Evolutionary conservation across 306 rosid species (phyloP).

Genomic region (Castanospermum australe): DNA sequence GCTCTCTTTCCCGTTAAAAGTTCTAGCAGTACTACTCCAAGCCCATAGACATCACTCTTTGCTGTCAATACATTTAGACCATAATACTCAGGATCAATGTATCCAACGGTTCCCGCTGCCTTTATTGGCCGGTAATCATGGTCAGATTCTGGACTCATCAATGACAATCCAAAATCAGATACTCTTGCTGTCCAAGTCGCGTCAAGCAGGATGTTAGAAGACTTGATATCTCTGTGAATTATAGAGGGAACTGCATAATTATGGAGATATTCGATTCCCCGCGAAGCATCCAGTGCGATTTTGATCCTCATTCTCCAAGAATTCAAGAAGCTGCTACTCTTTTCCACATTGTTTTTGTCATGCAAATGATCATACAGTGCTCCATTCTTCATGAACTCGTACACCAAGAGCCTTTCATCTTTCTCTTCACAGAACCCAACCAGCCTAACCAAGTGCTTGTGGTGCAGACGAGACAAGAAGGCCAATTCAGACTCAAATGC

Average conservation of each 20-base stretch:
- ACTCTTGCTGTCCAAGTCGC: conserved; percentile 76
- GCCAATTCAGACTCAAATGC: conserved; percentile 92
- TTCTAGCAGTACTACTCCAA: conserved; percentile 83
- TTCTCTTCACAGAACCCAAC: conserved; percentile 87
- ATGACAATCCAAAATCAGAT: conserved; percentile 85
- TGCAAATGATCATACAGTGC: conserved; percentile 82
- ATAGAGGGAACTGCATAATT: conserved; percentile 93
- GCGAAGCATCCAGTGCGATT: conserved; percentile 77
- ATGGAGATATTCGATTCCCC: conserved; percentile 95
- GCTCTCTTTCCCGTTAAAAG: conserved; percentile 93
- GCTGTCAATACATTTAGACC: conserved; percentile 82
- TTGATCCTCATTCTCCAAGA: conserved; percentile 89
- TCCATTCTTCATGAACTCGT: conserved; percentile 90
- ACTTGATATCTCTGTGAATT: conserved; percentile 88
- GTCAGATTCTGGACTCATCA: conserved; percentile 69
- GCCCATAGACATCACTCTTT: conserved; percentile 92
- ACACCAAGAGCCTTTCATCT: conserved; percentile 82
- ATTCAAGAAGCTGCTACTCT: conserved; percentile 53
- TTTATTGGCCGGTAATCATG: conserved; percentile 49
- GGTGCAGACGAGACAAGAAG: conserved; percentile 86
- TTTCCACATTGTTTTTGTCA: conserved; percentile 63
- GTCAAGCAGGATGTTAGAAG: conserved; percentile 83
- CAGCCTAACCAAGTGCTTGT: conserved; percentile 84
- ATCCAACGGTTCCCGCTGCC: conserved; percentile 88
- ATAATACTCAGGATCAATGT: conserved; percentile 96